Evolutionary conservation across 1,139 yeast genomes (phyloP), one percentile per base, ranked within the genome.

Genomic region (Debaryomyces subglobosus): DNA sequence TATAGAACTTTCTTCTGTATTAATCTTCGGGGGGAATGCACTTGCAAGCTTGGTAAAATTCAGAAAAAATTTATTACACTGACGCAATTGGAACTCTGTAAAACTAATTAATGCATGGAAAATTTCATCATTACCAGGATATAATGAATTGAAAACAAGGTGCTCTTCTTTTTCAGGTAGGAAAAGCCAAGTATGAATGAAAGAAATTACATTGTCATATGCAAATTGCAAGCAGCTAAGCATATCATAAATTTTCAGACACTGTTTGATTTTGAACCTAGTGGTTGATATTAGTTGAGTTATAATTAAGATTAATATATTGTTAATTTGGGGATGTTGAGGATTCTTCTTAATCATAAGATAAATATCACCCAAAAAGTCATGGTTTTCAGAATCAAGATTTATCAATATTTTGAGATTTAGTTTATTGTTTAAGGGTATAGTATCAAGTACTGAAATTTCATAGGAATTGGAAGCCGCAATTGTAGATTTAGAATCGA

Each of bases 71-170:
- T n/a, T 13, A 20, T 32, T 23, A 15, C 40, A 38, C 23, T 32
- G 25, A 8, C 25, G 24, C 15, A 34, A 9, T 9, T 36, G 39
- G 12, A 16, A 44, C 12, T 39, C 29, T 8, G 30, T 5, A 16
- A 38, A 30, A 16, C 25, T 30, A 8, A 40, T 27, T 5, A 45
- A 18, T 9, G 48, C 76, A 6, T 56, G 54, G 47, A 74, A 72
- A 9, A 74, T 53, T 12, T 57, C 63, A 3, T 58, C 56, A 52
- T 73, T 72, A 2, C 76, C 76, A 2, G 63, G 59, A 25, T 61
- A 60, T 13, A 65, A 53, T 2, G 71, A 61, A 51, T 69, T 69
- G 53, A 62, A 73, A 4, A 72, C 59, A 51, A 60, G 30, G 13
- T 15, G 51, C 16, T 51, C 52, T 5, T 42, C 20, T 5, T 58